Evolutionary conservation across 352 stramenopile species (phyloP).

Genomic region (Pythium utonaiense): DNA sequence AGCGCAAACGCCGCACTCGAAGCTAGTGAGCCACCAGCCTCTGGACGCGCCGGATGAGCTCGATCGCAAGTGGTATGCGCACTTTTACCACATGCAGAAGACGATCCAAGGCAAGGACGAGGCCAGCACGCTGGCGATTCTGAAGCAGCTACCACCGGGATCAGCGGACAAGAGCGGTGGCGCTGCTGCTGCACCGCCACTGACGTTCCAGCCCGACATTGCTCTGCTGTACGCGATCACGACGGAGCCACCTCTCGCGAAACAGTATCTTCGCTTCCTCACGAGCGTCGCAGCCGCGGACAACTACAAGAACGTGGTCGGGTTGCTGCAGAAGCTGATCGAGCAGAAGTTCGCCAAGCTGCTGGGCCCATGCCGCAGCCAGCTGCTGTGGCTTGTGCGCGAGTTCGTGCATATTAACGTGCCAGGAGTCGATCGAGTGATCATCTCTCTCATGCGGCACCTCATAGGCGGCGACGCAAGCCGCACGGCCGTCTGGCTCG

Average conservation of each 20-base stretch:
- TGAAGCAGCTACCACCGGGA: slow-evolving; percentile 52
- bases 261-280: slow-evolving; percentile 76
- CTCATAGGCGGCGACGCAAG: slow-evolving; percentile 60
- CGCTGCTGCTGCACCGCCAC: slow-evolving; percentile 19
- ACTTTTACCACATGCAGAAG: slow-evolving; percentile 87
- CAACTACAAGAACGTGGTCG: slow-evolving; percentile 77
- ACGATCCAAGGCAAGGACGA: slow-evolving; percentile 74
- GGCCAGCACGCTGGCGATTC: slow-evolving; percentile 35
- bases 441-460: slow-evolving; percentile 75
- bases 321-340: slow-evolving; percentile 77
- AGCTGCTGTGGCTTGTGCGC: slow-evolving; percentile 76
- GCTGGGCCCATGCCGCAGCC: slow-evolving; percentile 63
- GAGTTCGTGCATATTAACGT: slow-evolving; percentile 77
- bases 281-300: slow-evolving; percentile 48
- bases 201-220: slow-evolving; percentile 77
- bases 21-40: slow-evolving; percentile 66
- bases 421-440: slow-evolving; percentile 65
- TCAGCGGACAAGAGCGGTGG: slow-evolving; percentile 19
- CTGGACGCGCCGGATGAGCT: slow-evolving; percentile 75
- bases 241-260: slow-evolving; percentile 63
- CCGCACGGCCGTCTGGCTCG: slow-evolving; percentile 72
- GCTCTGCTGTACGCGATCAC: slow-evolving; percentile 75
- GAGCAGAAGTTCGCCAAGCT: slow-evolving; percentile 82
- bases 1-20: slow-evolving; percentile 49
- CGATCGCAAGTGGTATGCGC: slow-evolving; percentile 84